Percentiles rank a stretch among this genome's conserved stretches.
Conservation (phyloP, 176 grass and related monocot genomes). For the Ananas comosus region DNA sequence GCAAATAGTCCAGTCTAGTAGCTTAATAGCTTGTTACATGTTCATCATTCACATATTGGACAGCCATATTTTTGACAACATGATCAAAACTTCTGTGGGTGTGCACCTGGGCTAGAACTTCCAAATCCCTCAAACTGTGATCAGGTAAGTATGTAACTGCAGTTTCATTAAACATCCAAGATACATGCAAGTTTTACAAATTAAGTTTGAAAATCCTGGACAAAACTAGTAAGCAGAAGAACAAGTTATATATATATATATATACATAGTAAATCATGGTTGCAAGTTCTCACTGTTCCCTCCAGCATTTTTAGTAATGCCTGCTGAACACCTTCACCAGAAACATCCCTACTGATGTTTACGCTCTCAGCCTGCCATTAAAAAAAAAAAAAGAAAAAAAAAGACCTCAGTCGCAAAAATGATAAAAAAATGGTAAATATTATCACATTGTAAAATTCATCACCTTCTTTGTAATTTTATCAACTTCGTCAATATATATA, state of each 20-base stretch:
- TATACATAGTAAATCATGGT: slow-evolving; percentile 7
- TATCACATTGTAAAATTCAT: neutral
- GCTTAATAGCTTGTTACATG: no score
- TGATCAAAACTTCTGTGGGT: no score
- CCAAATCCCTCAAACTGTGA: no score
- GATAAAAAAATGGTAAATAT: neutral
- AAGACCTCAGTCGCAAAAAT: neutral
- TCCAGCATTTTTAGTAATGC: slow-evolving; percentile 76
- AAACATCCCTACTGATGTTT: slow-evolving; percentile 79
- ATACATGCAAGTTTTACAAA: no score
- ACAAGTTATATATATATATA: slow-evolving; percentile 1
- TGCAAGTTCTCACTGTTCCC: slow-evolving; percentile 46
- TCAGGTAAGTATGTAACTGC: no score
- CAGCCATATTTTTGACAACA: neutral
- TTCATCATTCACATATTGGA: neutral
- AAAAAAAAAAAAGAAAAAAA: neutral
- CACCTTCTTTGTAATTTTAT: slow-evolving; percentile 86
- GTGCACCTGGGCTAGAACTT: no score
- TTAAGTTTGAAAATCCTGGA: neutral
- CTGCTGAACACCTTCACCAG: slow-evolving; percentile 79
- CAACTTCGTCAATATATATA: slow-evolving; percentile 73
- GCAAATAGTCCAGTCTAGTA: no score
- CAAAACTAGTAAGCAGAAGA: neutral
- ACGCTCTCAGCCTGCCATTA: slow-evolving; percentile 56
- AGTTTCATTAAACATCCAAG: no score